These are phyloP conservation scores for Fusarium liriodendri DNA, from an alignment of 2,329 filamentous ascomycete species.

Conservation along the genomic window DNA sequence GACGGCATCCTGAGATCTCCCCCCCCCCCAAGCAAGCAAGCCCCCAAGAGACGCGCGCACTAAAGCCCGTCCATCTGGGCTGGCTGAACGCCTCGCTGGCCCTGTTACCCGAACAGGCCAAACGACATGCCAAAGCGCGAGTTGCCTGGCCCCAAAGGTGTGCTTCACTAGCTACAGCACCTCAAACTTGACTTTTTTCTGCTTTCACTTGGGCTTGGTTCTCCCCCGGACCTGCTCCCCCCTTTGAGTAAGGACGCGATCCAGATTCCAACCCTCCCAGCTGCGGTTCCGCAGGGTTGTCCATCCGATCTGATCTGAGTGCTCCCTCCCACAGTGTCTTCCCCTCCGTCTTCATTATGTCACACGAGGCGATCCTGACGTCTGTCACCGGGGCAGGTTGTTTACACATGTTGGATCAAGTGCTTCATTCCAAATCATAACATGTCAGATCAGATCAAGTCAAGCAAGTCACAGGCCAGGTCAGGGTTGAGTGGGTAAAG, in stretches of 20 bases:
- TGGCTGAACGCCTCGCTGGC: conserved; percentile 7
- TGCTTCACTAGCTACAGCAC: background rate
- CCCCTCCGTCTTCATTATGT: conserved; percentile 8
- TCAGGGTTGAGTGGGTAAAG: conserved; percentile 6
- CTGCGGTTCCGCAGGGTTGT: conserved; percentile 36
- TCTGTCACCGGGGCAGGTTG: conserved; percentile 14
- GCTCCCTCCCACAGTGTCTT: conserved; percentile 12
- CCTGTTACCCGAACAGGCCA: conserved; percentile 1
- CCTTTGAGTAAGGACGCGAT: background rate
- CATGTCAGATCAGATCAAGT: conserved; percentile 2
- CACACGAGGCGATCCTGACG: conserved; percentile 31
- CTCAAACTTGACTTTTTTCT: background rate
- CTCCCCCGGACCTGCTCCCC: background rate
- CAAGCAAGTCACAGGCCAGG: background rate
- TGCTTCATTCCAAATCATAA: conserved; percentile 21
- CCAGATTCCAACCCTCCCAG: conserved; percentile 2
- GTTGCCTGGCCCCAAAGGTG: background rate
- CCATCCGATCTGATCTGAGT: conserved; percentile 11
- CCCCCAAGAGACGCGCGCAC: conserved; percentile 17
- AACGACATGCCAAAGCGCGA: background rate
- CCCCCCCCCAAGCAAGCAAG: background rate
- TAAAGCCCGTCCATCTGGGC: conserved; percentile 6
- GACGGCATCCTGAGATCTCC: conserved; percentile 36
- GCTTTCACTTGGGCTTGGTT: background rate
- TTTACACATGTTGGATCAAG: conserved; percentile 8